phyloP scores from a whole-genome alignment of 2,329 filamentous ascomycete species.

The Botryotinia narcissicola region DNA sequence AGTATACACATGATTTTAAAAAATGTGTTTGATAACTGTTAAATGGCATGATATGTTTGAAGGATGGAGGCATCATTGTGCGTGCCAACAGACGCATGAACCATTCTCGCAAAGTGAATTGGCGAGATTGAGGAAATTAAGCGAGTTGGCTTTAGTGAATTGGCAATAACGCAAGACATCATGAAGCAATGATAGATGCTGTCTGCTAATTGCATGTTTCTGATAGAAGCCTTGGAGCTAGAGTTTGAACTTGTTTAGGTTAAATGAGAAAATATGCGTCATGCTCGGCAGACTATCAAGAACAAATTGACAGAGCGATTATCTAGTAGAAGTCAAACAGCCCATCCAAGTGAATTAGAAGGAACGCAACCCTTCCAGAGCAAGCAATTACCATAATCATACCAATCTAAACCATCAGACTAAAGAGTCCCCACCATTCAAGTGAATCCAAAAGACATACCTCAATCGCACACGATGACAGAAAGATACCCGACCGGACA shows the following conservation, averaged over 20 bases:
- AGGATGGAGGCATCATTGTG: not conserved
- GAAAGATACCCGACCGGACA: not conserved
- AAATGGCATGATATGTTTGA: not conserved
- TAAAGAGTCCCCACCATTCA: not conserved
- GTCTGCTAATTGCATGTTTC: not conserved
- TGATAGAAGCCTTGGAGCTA: not conserved
- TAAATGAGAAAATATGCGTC: not conserved
- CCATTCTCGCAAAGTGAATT: not conserved
- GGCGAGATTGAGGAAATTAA: accelerated
- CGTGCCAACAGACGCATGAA: not conserved
- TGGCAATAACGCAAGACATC: not conserved
- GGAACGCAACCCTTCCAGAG: too few relatives aligned
- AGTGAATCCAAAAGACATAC: not conserved
- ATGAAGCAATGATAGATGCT: not conserved
- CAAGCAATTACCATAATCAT: too few relatives aligned
- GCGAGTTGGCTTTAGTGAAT: not conserved
- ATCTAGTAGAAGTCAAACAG: accelerated
- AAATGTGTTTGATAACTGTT: accelerated
- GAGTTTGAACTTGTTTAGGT: accelerated
- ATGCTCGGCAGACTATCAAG: not conserved
- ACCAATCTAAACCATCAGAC: not conserved
- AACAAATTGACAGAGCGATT: accelerated
- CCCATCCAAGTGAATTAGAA: not conserved
- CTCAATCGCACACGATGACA: not conserved
- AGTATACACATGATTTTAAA: accelerated